Base-by-base conservation (phyloP, 163 green algal species). In the Scenedesmus sp. region DNA sequence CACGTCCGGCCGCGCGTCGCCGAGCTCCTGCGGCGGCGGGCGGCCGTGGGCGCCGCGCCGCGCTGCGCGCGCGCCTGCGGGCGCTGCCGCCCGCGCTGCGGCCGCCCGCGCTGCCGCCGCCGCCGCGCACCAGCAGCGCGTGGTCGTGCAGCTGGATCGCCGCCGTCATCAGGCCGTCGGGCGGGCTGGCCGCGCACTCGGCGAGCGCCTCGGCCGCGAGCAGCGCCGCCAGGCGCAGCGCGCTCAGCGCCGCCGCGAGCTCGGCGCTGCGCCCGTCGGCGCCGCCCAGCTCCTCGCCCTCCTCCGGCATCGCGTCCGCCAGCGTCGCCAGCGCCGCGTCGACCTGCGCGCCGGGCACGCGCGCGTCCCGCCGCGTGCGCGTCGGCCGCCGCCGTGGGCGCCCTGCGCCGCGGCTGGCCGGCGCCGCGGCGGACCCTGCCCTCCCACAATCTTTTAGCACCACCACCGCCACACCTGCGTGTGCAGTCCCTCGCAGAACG, bases 91-190 rank as follows among this genome's bases (percentile, higher is more conserved):
- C 9, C 34, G 3, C 4, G 15, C n/a, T 15, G n/a, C 33, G n/a
- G 4, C 60, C 17, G 10, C 18, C 28, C 7, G 60, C 31, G 29
- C 11, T n/a, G 7, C 7, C 3, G 6, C 15, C 51, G 28, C 9
- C 28, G 45, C 14, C 22, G 47, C 85, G 24, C 39, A 90, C 83
- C 72, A 91, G 78, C 2, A 93, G 63, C 4, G 77, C 79, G 42
- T 81, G 47, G 74, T 92, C 86, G 42, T 94, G 90, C 67, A 94
- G 81, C 31, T 83, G 63, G 4, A 65, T 28, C 0, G 86, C 90
- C 10, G 75, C 53, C 10, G 44, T 34, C 7, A 75, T 45, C 28
- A 93, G 66, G 13, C 54, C 60, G 33, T 77, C 72, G 7, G 82
- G 83, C 7, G 83, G 73, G 2, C 64, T 42, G 17, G 56, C 56